These are phyloP conservation scores for Eucalyptus erythrocorys DNA, from an alignment of 345 rosid genomes.

Conservation along the genomic window DNA sequence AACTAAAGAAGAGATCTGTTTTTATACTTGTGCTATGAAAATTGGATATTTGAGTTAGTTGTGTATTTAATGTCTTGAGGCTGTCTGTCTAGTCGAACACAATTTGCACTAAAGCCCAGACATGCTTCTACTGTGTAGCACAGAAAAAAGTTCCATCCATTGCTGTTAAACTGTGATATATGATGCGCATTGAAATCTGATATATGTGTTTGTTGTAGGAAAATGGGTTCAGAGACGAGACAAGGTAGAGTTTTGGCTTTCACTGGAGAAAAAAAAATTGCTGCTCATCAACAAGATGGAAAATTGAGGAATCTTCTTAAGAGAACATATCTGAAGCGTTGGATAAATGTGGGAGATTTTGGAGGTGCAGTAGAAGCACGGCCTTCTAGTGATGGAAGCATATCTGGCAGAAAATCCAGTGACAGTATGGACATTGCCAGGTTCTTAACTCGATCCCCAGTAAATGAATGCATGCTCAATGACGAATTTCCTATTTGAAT, in stretches of 20 bases:
- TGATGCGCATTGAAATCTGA: neutral
- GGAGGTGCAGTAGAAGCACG: slow-evolving; percentile 32
- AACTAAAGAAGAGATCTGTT: neutral
- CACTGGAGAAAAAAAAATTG: slow-evolving; percentile 15
- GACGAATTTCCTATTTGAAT: neutral
- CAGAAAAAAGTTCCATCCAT: neutral
- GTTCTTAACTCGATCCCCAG: slow-evolving; percentile 21
- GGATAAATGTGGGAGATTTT: slow-evolving; percentile 45
- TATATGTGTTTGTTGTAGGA: slow-evolving; percentile 20
- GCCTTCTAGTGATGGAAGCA: slow-evolving; percentile 21
- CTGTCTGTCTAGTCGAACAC: neutral
- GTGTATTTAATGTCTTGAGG: neutral
- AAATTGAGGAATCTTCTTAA: slow-evolving; percentile 68
- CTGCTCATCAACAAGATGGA: slow-evolving; percentile 49
- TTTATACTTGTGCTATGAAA: neutral
- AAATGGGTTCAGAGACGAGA: slow-evolving; percentile 23
- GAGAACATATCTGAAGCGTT: slow-evolving; percentile 69
- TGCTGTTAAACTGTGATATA: neutral
- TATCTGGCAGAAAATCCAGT: slow-evolving; percentile 10
- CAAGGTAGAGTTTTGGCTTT: slow-evolving; percentile 20
- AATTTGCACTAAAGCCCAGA: neutral
- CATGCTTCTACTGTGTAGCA: neutral
- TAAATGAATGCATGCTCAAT: neutral
- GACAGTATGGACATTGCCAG: slow-evolving; percentile 59
- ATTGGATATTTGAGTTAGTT: neutral